Evolutionary conservation across 495 filamentous ascomycete species (phyloP).

Genomic region (Penicillium ochrochloron): DNA sequence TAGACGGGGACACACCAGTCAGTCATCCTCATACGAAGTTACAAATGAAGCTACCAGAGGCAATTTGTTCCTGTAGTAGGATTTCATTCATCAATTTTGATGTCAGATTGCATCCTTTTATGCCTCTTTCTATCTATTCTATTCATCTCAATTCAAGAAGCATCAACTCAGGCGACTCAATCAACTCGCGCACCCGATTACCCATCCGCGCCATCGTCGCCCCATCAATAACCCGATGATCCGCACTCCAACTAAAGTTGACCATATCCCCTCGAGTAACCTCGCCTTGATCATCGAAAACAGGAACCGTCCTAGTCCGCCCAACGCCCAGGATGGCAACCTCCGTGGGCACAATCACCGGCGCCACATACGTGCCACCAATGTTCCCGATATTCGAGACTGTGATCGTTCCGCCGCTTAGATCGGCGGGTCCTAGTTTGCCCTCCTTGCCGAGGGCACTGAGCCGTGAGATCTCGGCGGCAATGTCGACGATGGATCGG

Average conservation of each 20-base stretch:
- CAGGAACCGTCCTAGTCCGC: constrained; percentile 67
- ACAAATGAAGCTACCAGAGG: not conserved
- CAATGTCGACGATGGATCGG: constrained; percentile 75
- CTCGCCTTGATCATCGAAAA: constrained; percentile 81
- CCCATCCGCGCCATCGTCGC: constrained; percentile 92
- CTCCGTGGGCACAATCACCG: constrained; percentile 86
- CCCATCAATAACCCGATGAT: constrained; percentile 94
- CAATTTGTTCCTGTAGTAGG: not conserved
- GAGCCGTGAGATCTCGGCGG: constrained; percentile 74
- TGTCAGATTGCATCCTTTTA: not conserved
- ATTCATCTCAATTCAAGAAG: constrained; percentile 57
- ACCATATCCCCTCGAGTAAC: constrained; percentile 87
- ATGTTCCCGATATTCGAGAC: constrained; percentile 98
- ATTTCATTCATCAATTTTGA: not conserved
- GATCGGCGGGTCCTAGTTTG: constrained; percentile 75
- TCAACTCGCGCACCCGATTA: constrained; percentile 70
- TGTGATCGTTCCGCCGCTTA: constrained; percentile 89
- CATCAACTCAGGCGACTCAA: constrained; percentile 88
- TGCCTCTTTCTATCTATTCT: constrained; percentile 17
- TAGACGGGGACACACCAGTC: too few species aligned
- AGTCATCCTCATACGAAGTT: not conserved
- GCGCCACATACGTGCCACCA: constrained; percentile 87
- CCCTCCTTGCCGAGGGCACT: constrained; percentile 70
- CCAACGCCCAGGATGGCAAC: constrained; percentile 93
- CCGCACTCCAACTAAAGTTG: constrained; percentile 96